Evolutionary conservation across 2,329 filamentous ascomycete genomes (phyloP).

Genomic region (Phaeoacremonium minimum): DNA sequence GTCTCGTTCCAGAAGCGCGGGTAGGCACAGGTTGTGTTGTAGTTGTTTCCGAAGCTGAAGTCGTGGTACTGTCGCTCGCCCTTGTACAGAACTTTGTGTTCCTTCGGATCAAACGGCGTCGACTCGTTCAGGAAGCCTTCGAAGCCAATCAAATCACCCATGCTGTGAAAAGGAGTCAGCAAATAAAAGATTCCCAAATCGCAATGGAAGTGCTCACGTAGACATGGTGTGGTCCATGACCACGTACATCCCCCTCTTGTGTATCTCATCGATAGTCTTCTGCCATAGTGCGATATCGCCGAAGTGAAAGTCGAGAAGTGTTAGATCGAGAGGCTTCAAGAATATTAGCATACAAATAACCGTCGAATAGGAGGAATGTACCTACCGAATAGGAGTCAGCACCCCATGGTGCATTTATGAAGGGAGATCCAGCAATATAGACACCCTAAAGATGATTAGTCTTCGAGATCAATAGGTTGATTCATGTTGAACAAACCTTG

Average conservation of each 20-base stretch:
- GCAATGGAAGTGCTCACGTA: slow-evolving; percentile 46
- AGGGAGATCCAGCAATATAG: slow-evolving; percentile 56
- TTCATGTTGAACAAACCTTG: slow-evolving; percentile 32
- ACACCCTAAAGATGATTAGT: slow-evolving; percentile 35
- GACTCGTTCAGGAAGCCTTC: slow-evolving; percentile 54
- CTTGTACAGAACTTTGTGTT: slow-evolving; percentile 57
- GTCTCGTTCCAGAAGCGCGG: slow-evolving; percentile 59
- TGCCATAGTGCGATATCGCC: slow-evolving; percentile 55
- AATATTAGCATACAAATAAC: slow-evolving; percentile 11
- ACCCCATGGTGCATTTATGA: slow-evolving; percentile 60
- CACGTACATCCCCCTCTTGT: slow-evolving; percentile 59
- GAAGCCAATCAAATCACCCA: slow-evolving; percentile 61
- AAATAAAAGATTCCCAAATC: too few relatives aligned
- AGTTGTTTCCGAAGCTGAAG: slow-evolving; percentile 49
- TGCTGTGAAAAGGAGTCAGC: too few relatives aligned
- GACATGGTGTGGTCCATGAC: slow-evolving; percentile 61
- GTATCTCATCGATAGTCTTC: slow-evolving; percentile 52
- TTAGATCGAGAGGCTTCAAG: slow-evolving; percentile 47
- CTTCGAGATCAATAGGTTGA: background rate
- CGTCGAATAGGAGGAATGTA: slow-evolving; percentile 1
- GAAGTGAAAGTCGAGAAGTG: slow-evolving; percentile 57
- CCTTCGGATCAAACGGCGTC: slow-evolving; percentile 47
- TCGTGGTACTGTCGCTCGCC: slow-evolving; percentile 49
- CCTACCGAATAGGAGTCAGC: slow-evolving; percentile 46
- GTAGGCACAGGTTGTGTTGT: slow-evolving; percentile 50